phyloP scores from a whole-genome alignment of 2,329 filamentous ascomycete genomes.

The Stagonosporopsis cucurbitacearum region DNA sequence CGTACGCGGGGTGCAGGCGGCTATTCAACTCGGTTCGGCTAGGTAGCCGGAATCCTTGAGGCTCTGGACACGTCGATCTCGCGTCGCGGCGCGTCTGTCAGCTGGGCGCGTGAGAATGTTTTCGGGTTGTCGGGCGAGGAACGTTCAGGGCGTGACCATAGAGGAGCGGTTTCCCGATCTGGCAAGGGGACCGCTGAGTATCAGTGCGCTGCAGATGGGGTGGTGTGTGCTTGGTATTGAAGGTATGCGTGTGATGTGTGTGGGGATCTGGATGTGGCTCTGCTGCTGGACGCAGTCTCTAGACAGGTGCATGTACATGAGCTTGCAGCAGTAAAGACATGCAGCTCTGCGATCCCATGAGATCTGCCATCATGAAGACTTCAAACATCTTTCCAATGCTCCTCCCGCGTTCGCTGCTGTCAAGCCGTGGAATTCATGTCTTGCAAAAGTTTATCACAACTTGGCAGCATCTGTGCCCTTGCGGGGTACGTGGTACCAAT shows the following conservation, averaged over 20 bases:
- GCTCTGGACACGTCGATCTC: constrained; percentile 6
- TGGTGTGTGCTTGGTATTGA: not conserved
- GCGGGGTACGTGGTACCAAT: not conserved
- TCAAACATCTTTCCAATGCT: no score
- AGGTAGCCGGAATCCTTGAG: not conserved
- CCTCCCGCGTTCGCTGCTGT: not conserved
- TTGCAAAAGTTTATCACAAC: not conserved
- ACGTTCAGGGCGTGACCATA: no score
- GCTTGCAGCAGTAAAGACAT: not conserved
- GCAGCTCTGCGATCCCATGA: not conserved
- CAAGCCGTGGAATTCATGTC: not conserved
- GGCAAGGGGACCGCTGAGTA: not conserved
- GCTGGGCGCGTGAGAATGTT: not conserved
- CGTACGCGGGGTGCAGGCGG: not conserved
- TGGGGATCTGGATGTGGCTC: no score
- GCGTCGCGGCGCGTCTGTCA: not conserved
- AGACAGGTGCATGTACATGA: not conserved
- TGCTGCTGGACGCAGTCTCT: no score
- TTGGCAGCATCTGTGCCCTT: not conserved
- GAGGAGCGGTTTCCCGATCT: not conserved
- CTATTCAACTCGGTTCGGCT: not conserved
- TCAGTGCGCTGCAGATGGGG: not conserved
- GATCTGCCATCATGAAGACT: not conserved
- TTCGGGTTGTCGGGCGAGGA: not conserved
- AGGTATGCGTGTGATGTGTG: no score